Evolutionary conservation across 192 early-diverging fungal genomes (phyloP).

Genomic region (Lobosporangium transversale): DNA sequence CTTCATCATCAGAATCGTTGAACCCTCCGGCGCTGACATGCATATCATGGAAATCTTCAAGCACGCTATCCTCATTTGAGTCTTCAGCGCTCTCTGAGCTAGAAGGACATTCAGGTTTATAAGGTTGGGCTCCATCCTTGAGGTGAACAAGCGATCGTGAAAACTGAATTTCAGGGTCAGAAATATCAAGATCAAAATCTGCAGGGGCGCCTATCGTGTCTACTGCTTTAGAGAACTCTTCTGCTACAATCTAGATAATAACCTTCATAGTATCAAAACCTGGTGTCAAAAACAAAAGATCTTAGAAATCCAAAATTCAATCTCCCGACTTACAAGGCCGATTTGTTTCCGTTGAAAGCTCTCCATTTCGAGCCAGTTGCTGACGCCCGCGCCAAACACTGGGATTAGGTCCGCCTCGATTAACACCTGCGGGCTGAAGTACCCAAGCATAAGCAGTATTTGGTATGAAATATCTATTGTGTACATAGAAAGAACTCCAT

Average conservation of each 20-base stretch:
- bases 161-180: conserved; percentile 20
- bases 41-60: neutral
- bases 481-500: too few species aligned
- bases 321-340: conserved; percentile 27
- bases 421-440: conserved; percentile 13
- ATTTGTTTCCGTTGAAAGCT: conserved; percentile 24
- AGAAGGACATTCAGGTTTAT: neutral
- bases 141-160: conserved; percentile 24
- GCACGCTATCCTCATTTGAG: neutral
- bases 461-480: conserved; percentile 34
- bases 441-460: conserved; percentile 29
- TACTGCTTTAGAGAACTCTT: conserved; percentile 32
- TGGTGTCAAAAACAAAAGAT: too few species aligned
- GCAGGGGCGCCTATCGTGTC: conserved; percentile 19
- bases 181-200: conserved; percentile 28
- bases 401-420: conserved; percentile 11
- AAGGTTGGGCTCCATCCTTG: conserved; percentile 16
- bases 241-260: conserved; percentile 29
- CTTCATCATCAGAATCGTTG: conserved; percentile 29
- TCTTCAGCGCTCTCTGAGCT: neutral
- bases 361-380: conserved; percentile 38
- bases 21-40: too few species aligned
- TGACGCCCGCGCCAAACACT: conserved; percentile 15
- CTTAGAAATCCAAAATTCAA: too few species aligned
- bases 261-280: too few species aligned